These are phyloP conservation scores for Patellaria atrata DNA, from an alignment of 495 filamentous ascomycete genomes.

Conservation along the genomic window DNA sequence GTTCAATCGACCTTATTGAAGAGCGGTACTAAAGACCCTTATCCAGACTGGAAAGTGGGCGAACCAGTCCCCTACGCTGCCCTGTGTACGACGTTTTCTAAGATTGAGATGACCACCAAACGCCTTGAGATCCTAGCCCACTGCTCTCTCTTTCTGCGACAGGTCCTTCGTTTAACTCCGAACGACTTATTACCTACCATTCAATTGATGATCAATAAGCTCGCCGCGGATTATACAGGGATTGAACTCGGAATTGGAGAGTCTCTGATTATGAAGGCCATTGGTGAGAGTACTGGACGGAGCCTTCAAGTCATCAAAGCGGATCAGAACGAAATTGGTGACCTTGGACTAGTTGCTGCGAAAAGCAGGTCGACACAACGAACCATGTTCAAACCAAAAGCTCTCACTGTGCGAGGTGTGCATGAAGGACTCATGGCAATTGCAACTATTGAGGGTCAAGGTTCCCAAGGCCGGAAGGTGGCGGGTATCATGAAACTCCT, in stretches of 20 bases:
- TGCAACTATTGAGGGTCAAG: constrained; percentile 73
- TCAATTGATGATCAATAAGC: constrained; percentile 92
- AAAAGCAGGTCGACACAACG: constrained; percentile 88
- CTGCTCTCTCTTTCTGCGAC: constrained; percentile 79
- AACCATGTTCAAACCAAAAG: constrained; percentile 95
- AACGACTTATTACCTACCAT: constrained; percentile 76
- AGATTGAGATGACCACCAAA: constrained; percentile 87
- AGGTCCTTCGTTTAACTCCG: constrained; percentile 83
- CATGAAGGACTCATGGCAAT: constrained; percentile 80
- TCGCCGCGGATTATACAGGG: constrained; percentile 90
- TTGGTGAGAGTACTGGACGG: constrained; percentile 84
- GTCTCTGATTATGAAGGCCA: constrained; percentile 95
- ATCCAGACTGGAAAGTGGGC: constrained; percentile 84
- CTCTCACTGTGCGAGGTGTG: constrained; percentile 73
- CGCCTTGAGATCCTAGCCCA: constrained; percentile 72
- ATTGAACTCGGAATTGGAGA: constrained; percentile 95
- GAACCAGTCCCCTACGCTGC: constrained; percentile 89
- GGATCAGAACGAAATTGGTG: constrained; percentile 91
- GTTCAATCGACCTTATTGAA: constrained; percentile 68
- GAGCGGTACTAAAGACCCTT: constrained; percentile 57
- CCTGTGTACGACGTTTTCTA: constrained; percentile 83
- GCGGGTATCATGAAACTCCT: constrained; percentile 89
- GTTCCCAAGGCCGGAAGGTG: constrained; percentile 79
- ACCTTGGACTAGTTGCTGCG: constrained; percentile 84
- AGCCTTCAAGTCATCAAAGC: constrained; percentile 75